A percentile compares a stretch with the other conserved stretches of the same genome.
Conservation (phyloP, 2,329 filamentous ascomycete species). For the Cercospora sp. region DNA sequence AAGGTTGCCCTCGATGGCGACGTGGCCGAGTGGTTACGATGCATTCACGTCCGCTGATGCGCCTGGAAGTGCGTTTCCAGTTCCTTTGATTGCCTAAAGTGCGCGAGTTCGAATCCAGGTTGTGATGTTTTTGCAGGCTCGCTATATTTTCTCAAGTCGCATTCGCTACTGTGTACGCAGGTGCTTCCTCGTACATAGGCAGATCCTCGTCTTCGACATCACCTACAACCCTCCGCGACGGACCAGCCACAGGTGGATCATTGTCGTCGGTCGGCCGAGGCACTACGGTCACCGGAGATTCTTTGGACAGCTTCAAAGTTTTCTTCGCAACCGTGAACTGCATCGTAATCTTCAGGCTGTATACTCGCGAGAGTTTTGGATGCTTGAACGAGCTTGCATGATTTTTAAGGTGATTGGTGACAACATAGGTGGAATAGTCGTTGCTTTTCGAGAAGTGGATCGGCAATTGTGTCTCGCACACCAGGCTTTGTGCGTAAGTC, state of each 20-base stretch:
- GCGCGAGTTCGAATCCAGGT: neutral
- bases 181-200: constrained; percentile 8
- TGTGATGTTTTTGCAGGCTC: neutral
- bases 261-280: constrained; percentile 16
- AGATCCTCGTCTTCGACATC: constrained; percentile 7
- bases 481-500: constrained; percentile 18
- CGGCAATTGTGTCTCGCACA: constrained; percentile 12
- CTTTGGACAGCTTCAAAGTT: constrained; percentile 15
- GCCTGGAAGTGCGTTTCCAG: neutral
- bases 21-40: neutral
- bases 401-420: constrained; percentile 7
- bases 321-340: constrained; percentile 22
- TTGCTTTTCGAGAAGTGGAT: constrained; percentile 19
- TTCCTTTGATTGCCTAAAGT: neutral
- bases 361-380: constrained; percentile 20
- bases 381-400: constrained; percentile 23
- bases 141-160: neutral
- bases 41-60: neutral
- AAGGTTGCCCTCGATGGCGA: neutral
- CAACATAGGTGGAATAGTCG: constrained; percentile 15
- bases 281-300: constrained; percentile 19
- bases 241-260: neutral
- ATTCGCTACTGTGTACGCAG: neutral
- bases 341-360: constrained; percentile 21
- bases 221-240: neutral